Evolutionary conservation across 345 rosid genomes (phyloP).

Genomic region (Acer campestre): DNA sequence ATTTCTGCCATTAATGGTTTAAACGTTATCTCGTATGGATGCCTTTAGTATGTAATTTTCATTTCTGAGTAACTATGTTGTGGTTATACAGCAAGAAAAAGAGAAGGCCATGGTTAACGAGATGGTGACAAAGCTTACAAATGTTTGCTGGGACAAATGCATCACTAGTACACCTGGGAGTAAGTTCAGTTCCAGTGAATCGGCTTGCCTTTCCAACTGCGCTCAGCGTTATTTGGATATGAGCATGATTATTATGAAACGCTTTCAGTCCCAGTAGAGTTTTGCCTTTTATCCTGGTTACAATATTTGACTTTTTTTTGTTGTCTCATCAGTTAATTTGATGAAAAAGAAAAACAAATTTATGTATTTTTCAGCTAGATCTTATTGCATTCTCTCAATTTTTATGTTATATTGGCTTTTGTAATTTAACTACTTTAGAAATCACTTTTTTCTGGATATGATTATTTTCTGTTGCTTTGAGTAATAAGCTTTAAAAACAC

Average conservation of each 20-base stretch:
- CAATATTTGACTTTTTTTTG: constrained; percentile 7
- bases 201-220: constrained; percentile 72
- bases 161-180: constrained; percentile 79
- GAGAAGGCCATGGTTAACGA: constrained; percentile 83
- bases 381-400: neutral
- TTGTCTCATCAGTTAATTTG: neutral
- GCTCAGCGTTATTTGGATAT: constrained; percentile 83
- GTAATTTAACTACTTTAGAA: neutral
- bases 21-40: neutral
- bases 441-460: neutral
- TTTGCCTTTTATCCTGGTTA: neutral
- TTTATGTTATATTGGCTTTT: neutral
- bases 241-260: constrained; percentile 75
- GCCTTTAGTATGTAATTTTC: neutral
- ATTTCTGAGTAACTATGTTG: constrained; percentile 4
- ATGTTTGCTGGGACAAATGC: constrained; percentile 96
- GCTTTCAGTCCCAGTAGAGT: constrained; percentile 67
- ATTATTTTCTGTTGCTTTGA: neutral
- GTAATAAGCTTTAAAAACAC: neutral
- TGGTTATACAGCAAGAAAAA: constrained; percentile 71
- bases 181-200: constrained; percentile 92
- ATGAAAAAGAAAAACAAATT: neutral
- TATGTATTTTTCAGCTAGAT: neutral
- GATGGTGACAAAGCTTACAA: constrained; percentile 78
- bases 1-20: neutral